Conservation (phyloP, 805 yeast species). For the Spathaspora girioi region DNA sequence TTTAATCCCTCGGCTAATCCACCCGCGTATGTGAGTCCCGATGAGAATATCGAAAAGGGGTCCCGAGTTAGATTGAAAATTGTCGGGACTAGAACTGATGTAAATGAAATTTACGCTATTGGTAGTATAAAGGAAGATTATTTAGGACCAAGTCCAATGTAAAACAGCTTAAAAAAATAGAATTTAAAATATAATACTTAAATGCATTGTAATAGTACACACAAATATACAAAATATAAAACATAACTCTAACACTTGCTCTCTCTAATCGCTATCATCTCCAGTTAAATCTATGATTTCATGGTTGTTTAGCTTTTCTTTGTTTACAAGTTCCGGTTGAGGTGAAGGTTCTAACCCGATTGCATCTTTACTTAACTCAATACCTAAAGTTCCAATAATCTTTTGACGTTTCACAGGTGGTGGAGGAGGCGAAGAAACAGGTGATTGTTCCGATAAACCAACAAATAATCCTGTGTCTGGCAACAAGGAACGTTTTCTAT, state of each 20-base stretch:
- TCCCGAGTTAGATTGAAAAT: constrained; percentile 90
- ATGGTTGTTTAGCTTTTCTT: too few relatives aligned
- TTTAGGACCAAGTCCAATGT: constrained; percentile 70
- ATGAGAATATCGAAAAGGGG: constrained; percentile 92
- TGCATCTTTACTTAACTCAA: constrained; percentile 7
- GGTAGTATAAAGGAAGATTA: constrained; percentile 98
- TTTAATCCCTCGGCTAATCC: constrained; percentile 96
- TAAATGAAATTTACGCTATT: constrained; percentile 93
- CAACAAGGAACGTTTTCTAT: neutral
- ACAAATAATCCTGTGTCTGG: neutral
- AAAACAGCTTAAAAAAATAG: neutral
- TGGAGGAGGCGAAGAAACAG: too few relatives aligned
- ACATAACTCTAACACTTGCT: too few relatives aligned
- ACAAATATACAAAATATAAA: neutral
- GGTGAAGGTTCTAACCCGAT: constrained; percentile 1
- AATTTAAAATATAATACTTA: neutral
- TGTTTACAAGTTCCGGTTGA: neutral
- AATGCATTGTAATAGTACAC: neutral
- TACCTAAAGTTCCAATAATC: constrained; percentile 10
- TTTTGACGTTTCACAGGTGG: constrained; percentile 7
- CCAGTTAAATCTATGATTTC: constrained; percentile 2
- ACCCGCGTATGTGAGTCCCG: constrained; percentile 95
- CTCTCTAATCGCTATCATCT: constrained; percentile 2
- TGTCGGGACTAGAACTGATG: constrained; percentile 96
- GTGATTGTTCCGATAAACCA: neutral